Base-by-base conservation (phyloP, 2,329 filamentous ascomycete genomes). In the Diaporthe capsici region DNA sequence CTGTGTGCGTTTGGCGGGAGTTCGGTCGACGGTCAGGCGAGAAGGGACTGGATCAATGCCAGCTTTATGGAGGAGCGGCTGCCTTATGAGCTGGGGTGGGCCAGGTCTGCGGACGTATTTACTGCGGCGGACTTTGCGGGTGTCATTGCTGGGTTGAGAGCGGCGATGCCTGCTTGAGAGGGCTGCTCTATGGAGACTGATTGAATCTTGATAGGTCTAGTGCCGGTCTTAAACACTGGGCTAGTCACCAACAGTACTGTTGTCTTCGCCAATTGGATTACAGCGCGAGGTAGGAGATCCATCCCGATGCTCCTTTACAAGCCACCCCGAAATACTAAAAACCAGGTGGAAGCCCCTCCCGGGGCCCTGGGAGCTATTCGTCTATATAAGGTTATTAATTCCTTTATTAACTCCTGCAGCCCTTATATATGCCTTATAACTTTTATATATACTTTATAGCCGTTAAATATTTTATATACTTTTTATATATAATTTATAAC, bases 41-140 rank as follows among this genome's bases (percentile, higher is more conserved):
- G 63, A 22, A 51, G 44, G 28, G 20, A 51, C 28, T 67, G 63
- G 44, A 67, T 51, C 44, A 67, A 67, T 20, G 42, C 42, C 20
- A 67, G 63, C 25, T 51, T 67, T n/a, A 28, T 51, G 63, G 63
- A 67, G 63, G 63, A 67, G 63, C 25, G 63, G 63, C 25, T 67
- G 28, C 44, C 44, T 20, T 51, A 49, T 28, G 44, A 51, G 63
- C 28, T 67, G 28, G 63, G 44, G 63, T 51, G 63, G 63, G 13
- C 28, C 44, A 67, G 4, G 28, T 51, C 63, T 12, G 10, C 63
- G 10, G 63, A 37, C 44, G 63, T 37, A 6, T 37, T 67, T 6
- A 67, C 25, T n/a, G 63, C 63, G 42, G 63, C 63, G 44, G 63
- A 10, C 28, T 67, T 67, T 65, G 61, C 4, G 44, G 28, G 28